phyloP scores from a whole-genome alignment of 139 green algal genomes.

The Haematococcus sp. region DNA sequence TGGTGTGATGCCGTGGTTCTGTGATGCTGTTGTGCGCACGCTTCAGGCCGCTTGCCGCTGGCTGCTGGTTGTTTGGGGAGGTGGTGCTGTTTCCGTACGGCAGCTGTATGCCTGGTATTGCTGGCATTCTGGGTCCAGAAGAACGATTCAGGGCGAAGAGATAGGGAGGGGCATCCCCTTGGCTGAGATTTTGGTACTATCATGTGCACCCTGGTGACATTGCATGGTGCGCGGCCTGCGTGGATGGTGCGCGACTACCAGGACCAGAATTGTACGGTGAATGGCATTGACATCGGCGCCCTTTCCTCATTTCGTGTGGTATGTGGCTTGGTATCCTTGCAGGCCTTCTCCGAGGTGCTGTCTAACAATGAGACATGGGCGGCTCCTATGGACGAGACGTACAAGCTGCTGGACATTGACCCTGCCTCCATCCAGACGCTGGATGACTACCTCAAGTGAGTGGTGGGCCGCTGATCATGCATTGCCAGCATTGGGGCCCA shows the following conservation, averaged over 20 bases:
- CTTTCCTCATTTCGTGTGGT: too few species aligned
- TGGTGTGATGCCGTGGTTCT: too few species aligned
- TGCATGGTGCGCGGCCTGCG: too few species aligned
- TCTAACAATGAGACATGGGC: slow-evolving; percentile 79
- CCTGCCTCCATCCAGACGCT: slow-evolving; percentile 70
- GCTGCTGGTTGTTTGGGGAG: neutral
- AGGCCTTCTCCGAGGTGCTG: slow-evolving; percentile 91
- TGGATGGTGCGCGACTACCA: too few species aligned
- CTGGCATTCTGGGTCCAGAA: too few species aligned
- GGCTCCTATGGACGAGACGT: slow-evolving; percentile 91
- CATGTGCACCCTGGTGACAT: neutral
- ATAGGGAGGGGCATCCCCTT: neutral
- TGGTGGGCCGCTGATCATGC: neutral
- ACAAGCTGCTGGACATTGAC: slow-evolving; percentile 86
- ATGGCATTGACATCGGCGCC: too few species aligned
- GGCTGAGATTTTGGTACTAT: neutral
- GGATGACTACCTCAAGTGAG: slow-evolving; percentile 77
- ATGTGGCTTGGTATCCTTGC: too few species aligned
- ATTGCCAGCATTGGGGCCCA: too few species aligned
- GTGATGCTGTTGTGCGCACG: neutral
- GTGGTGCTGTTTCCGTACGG: neutral
- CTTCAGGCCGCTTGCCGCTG: neutral
- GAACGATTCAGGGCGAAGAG: too few species aligned
- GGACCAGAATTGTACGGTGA: too few species aligned
- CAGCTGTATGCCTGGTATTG: too few species aligned